A percentile compares a stretch with the other conserved stretches of the same genome.
Conservation (phyloP, 768 basidiomycete genomes). For the Podaxis sp. region DNA sequence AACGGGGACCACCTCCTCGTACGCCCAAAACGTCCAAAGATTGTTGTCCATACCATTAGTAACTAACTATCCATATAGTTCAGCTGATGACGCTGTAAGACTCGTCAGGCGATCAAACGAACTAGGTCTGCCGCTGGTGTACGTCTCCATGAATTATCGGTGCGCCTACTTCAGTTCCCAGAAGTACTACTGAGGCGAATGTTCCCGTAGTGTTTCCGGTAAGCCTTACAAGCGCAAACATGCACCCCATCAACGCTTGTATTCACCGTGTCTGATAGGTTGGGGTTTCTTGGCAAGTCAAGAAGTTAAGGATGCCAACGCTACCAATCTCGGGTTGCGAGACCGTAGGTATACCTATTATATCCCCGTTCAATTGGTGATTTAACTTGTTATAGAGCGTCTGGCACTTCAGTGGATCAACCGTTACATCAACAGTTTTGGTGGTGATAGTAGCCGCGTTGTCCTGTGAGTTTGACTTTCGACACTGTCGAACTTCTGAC, state of each 20-base stretch:
- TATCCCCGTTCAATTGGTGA: not conserved
- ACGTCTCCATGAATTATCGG: slow-evolving; percentile 56
- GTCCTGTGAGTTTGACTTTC: slow-evolving; percentile 31
- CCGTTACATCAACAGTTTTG: slow-evolving; percentile 52
- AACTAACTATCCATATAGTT: slow-evolving; percentile 27
- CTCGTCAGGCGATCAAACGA: slow-evolving; percentile 45
- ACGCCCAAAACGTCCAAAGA: not conserved
- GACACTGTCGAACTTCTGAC: not conserved
- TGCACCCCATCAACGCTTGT: not conserved
- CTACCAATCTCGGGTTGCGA: slow-evolving; percentile 30
- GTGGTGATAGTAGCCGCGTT: slow-evolving; percentile 52
- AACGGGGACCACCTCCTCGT: slow-evolving; percentile 24
- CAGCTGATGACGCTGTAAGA: slow-evolving; percentile 33
- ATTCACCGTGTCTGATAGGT: slow-evolving; percentile 14
- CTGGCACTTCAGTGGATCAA: slow-evolving; percentile 58
- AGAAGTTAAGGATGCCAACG: slow-evolving; percentile 27
- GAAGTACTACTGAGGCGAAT: not conserved
- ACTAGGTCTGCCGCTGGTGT: slow-evolving; percentile 46
- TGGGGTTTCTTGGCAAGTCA: slow-evolving; percentile 33
- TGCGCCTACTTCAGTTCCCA: slow-evolving; percentile 11
- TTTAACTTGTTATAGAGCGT: slow-evolving; percentile 22
- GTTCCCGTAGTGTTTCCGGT: slow-evolving; percentile 24
- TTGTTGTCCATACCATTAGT: not conserved
- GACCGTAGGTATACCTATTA: slow-evolving; percentile 26
- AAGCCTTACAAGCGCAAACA: not conserved